Base-by-base conservation (phyloP, 2,329 filamentous ascomycete genomes). In the Colletotrichum neosansevieriae region DNA sequence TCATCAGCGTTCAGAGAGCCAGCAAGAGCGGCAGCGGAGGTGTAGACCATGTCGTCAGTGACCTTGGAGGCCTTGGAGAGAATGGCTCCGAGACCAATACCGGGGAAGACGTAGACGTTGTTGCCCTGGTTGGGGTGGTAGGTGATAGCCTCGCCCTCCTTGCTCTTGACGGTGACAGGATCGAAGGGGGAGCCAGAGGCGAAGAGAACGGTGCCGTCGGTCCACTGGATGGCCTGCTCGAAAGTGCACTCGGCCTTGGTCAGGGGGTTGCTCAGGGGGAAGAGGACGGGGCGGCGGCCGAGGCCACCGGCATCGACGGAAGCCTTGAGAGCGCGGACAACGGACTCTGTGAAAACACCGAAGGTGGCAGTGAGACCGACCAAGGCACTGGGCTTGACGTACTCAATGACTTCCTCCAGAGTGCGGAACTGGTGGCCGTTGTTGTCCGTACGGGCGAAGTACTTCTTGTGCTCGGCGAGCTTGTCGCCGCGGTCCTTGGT, bases 161-260 rank as follows among this genome's bases (percentile, higher is more conserved):
- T 78, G 70, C 83, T 84, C 82, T 91, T 91, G 76, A 88, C 86
- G 61, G 86, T 89, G 76, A 93, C 86, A 2, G 91, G 86, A 24
- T 89, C 87, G 88, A 98, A 98, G 13, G 96, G 96, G 56, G 94
- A 97, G 71, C 96, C 96, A 6, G 94, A 98, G 58, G 96, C 96
- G 77, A 99, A 99, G 78, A 99, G 89, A 75, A 90, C 94, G 63
- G 90, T 93, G 70, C 95, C 95, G 67, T 98, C 92, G 11, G 95
- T 98, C 90, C 95, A 90, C 75, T 90, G 88, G 76, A 98, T 88
- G 15, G 96, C 96, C 77, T 96, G 92, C 85, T 98, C 94, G 76
- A 97, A 98, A 15, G 94, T 97, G 84, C 96, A 98, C 83, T 99
- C 96, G 9, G 95, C 97, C 85, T 98, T 98, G 82, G 92, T 94